phyloP scores from a whole-genome alignment of 2,329 filamentous ascomycete genomes.

The Thermoascus crustaceus region DNA sequence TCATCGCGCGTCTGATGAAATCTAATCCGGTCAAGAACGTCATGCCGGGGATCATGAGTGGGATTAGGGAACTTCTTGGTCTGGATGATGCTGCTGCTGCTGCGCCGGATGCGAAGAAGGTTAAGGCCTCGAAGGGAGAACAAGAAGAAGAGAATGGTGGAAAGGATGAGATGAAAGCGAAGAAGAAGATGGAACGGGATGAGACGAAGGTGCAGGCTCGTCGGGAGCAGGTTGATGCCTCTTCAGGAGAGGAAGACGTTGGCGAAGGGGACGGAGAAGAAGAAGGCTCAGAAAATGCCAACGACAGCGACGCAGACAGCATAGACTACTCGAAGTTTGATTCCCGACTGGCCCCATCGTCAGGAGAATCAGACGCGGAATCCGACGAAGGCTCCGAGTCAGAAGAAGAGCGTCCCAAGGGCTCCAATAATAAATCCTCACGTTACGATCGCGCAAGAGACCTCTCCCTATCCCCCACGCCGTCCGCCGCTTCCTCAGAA shows the following conservation, averaged over 20 bases:
- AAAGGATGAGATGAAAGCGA: conserved; percentile 1
- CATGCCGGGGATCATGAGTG: conserved; percentile 39
- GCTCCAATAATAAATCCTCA: not conserved
- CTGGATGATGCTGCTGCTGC: no score
- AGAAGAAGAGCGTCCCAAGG: conserved; percentile 12
- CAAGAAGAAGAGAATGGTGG: conserved; percentile 6
- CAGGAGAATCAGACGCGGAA: conserved; percentile 8
- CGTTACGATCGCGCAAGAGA: conserved; percentile 12
- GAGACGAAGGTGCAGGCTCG: conserved; percentile 2
- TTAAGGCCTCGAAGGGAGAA: conserved; percentile 7
- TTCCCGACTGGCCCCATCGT: conserved; percentile 24
- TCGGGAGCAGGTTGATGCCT: conserved; percentile 6
- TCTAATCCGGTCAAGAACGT: conserved; percentile 51
- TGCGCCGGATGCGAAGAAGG: conserved; percentile 9
- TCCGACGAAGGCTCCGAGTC: conserved; percentile 17
- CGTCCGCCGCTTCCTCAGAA: conserved; percentile 20
- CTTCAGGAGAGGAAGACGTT: conserved; percentile 9
- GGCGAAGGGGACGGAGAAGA: conserved; percentile 18
- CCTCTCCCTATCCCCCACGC: conserved; percentile 27
- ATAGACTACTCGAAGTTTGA: conserved; percentile 26
- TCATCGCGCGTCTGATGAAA: conserved; percentile 52
- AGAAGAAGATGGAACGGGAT: conserved; percentile 6
- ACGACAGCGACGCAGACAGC: conserved; percentile 9
- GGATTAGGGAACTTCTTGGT: conserved; percentile 32
- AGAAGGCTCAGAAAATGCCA: conserved; percentile 14